Conservation (phyloP, 129 eudicot genomes). For the Dittrichia graveolens region DNA sequence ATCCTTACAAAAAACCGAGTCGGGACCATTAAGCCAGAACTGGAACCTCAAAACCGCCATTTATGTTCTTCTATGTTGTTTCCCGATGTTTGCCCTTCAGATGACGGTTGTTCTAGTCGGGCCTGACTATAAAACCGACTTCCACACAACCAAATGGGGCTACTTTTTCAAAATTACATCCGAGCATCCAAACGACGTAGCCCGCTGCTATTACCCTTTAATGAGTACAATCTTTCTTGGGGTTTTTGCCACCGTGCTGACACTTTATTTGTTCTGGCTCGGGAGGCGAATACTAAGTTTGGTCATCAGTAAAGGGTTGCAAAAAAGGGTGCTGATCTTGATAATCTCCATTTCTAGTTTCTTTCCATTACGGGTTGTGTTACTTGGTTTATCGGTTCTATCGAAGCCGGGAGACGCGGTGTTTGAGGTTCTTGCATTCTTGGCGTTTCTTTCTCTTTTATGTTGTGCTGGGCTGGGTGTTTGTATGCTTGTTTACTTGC, state of each 20-base stretch:
- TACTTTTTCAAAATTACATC: constrained; percentile 47
- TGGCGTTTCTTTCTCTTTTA: constrained; percentile 72
- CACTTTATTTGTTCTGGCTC: constrained; percentile 64
- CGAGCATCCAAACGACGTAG: constrained; percentile 35
- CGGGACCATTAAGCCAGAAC: constrained; percentile 63
- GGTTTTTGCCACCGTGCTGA: constrained; percentile 57
- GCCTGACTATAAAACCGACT: constrained; percentile 42
- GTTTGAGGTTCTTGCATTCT: constrained; percentile 68
- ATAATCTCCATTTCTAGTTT: constrained; percentile 60
- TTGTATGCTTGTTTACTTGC: constrained; percentile 77
- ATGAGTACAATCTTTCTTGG: constrained; percentile 81
- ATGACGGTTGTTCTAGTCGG: constrained; percentile 57
- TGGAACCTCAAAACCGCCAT: constrained; percentile 77
- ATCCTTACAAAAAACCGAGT: constrained; percentile 64
- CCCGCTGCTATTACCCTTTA: constrained; percentile 80
- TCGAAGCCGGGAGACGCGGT: constrained; percentile 51
- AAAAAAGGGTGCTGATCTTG: constrained; percentile 66
- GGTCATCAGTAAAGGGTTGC: constrained; percentile 85
- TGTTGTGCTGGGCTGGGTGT: constrained; percentile 73
- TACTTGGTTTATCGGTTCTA: constrained; percentile 78
- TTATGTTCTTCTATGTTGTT: constrained; percentile 59
- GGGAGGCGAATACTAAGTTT: constrained; percentile 70
- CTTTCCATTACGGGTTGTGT: constrained; percentile 64
- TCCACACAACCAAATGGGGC: constrained; percentile 37
- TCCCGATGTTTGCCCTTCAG: constrained; percentile 72